Base-by-base conservation (phyloP, 768 basidiomycete species). In the Leccinum ochraceum region DNA sequence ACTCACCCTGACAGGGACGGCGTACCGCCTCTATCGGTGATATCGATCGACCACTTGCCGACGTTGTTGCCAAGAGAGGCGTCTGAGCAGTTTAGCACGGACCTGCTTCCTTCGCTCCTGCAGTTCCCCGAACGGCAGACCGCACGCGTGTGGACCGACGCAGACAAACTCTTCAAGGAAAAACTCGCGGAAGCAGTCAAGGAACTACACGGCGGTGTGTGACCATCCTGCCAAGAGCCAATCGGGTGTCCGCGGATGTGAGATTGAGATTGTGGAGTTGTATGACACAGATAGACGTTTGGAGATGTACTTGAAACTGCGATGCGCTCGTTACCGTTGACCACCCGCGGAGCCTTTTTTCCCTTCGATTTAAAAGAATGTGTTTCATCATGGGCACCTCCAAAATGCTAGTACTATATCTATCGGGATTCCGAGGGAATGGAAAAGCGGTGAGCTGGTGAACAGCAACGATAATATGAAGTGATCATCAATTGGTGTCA, bases 31-130 rank as follows among this genome's bases (percentile, higher is more conserved):
- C 75, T 98, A 64, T 88, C 86, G 7, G 91, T 98, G 63, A 86
- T 97, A 64, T 95, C 97, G 14, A 98, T 99, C 63, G 97, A 98
- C 77, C 96, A 98, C 72, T 81, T 98, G 63, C 97, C 97, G 10
- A 97, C 96, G 28, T 78, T 98, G 60, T 83, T 99, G 37, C 97
- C 97, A 24, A 83, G 97, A 53, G 97, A 99, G 75, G 90, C 96
- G 4, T 97, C 95, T 1, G 96, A 99, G 75, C 95, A 97, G 70
- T 98, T 98, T 78, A 95, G 93, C 69, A 67, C 75, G 3, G 94
- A 95, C 74, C 81, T 98, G 26, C 78, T 96, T 36, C 94, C 95
- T 8, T 90, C 93, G 6, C 75, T 98, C 62, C 73, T 95, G 24
- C 76, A 90, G 70, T 85, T 95, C 66, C 92, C 92, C 1, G 72